These are phyloP conservation scores for Aspergillus kassunensis DNA, from an alignment of 495 filamentous ascomycete genomes.

Conservation along the genomic window DNA sequence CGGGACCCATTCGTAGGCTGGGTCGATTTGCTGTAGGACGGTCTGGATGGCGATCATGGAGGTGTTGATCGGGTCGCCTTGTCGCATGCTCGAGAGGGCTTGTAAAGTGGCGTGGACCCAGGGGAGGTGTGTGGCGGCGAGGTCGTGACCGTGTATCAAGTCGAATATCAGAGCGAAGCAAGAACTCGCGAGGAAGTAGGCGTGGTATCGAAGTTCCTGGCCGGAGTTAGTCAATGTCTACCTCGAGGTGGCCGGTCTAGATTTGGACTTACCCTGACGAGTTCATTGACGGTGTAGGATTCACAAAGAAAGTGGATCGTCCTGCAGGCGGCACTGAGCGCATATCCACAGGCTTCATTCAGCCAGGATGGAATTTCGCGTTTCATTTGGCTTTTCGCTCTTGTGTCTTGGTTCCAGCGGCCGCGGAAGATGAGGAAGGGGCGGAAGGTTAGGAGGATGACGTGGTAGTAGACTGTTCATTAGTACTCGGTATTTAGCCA, in stretches of 20 bases:
- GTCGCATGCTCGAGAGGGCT: constrained; percentile 29
- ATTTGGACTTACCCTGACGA: constrained; percentile 29
- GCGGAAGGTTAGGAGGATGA: constrained; percentile 39
- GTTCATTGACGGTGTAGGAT: constrained; percentile 31
- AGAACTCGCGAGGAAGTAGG: constrained; percentile 37
- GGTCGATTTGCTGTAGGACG: constrained; percentile 31
- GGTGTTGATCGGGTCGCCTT: constrained; percentile 27
- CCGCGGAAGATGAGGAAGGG: constrained; percentile 46
- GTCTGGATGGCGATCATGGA: constrained; percentile 34
- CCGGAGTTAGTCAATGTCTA: not conserved
- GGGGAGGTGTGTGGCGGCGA: constrained; percentile 32
- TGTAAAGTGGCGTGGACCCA: constrained; percentile 39
- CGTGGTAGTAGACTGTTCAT: constrained; percentile 40
- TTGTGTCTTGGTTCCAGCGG: constrained; percentile 33
- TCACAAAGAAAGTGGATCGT: constrained; percentile 37
- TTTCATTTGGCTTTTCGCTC: constrained; percentile 13
- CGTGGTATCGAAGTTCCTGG: constrained; percentile 41
- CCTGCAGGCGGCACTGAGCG: constrained; percentile 31
- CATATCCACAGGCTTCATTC: constrained; percentile 41
- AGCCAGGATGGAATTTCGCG: constrained; percentile 39
- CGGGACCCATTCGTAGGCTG: constrained; percentile 30
- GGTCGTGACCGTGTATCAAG: constrained; percentile 32
- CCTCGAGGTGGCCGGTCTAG: not conserved
- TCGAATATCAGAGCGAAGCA: constrained; percentile 40
- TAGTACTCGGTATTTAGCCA: too few species aligned